A percentile compares a stretch with the other conserved stretches of the same genome.
These are phyloP conservation scores for Pythium pyrilobum DNA, from an alignment of 352 stramenopile genomes.

Conservation along the genomic window DNA sequence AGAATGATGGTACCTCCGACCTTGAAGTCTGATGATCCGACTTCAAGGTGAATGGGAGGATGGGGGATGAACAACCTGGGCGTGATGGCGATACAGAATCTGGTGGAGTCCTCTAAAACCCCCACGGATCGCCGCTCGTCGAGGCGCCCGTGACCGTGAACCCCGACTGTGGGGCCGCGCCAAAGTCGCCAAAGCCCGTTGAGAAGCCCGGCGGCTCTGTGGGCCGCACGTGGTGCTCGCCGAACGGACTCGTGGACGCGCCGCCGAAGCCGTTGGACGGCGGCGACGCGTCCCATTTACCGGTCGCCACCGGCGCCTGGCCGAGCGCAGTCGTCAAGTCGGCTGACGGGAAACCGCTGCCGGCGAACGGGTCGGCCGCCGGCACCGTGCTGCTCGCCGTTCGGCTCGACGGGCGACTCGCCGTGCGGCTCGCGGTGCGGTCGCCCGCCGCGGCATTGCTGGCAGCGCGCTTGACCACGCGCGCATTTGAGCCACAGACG, in stretches of 20 bases:
- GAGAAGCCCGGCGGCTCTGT: not conserved
- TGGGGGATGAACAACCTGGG: too few species aligned
- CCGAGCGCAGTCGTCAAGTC: not conserved
- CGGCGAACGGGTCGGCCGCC: conserved; percentile 14
- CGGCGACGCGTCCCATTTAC: conserved; percentile 1
- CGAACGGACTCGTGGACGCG: conserved; percentile 1
- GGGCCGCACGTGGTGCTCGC: conserved; percentile 9
- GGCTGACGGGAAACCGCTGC: not conserved
- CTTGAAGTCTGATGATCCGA: too few species aligned
- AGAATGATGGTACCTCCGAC: too few species aligned
- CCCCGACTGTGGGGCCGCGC: not conserved
- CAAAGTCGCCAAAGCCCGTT: conserved; percentile 6
- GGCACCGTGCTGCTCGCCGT: conserved; percentile 1
- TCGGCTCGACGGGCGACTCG: conserved; percentile 7
- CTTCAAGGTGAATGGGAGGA: too few species aligned
- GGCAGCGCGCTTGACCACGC: not conserved
- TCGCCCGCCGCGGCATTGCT: not conserved
- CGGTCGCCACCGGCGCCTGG: not conserved
- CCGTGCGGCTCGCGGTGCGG: not conserved
- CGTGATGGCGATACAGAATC: too few species aligned
- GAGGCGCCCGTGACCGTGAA: not conserved
- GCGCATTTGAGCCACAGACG: conserved; percentile 24
- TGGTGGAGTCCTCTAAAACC: conserved; percentile 5
- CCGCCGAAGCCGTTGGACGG: not conserved
- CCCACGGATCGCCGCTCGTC: conserved; percentile 11